These are phyloP conservation scores for Raphanus hybrid DNA, from an alignment of 441 rosid genomes.

Conservation along the genomic window DNA sequence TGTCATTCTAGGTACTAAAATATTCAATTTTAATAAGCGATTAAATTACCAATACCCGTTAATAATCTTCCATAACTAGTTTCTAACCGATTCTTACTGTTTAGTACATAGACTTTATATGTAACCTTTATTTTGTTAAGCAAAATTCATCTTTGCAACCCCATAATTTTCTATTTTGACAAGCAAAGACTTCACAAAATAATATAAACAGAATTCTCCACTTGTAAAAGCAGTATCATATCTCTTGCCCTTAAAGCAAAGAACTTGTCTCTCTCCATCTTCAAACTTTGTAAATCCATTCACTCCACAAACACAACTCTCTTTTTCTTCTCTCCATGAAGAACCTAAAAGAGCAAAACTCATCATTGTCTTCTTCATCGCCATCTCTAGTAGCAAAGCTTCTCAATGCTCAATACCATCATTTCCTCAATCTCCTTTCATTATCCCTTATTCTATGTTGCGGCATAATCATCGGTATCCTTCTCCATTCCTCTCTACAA, in stretches of 20 bases:
- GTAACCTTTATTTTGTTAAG: background rate
- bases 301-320: slow-evolving; percentile 10
- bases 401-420: slow-evolving; percentile 52
- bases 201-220: slow-evolving; percentile 23
- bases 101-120: background rate
- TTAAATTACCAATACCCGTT: background rate
- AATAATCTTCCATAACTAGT: background rate
- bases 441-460: slow-evolving; percentile 57
- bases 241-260: slow-evolving; percentile 44
- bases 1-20: background rate
- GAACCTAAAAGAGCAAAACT: slow-evolving; percentile 44
- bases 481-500: slow-evolving; percentile 59
- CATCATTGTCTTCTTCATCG: slow-evolving; percentile 41
- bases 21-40: background rate
- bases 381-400: slow-evolving; percentile 41
- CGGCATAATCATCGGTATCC: slow-evolving; percentile 63
- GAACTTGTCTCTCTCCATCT: slow-evolving; percentile 41
- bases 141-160: slow-evolving; percentile 15
- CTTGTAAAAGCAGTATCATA: slow-evolving; percentile 34
- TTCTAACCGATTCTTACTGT: background rate
- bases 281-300: slow-evolving; percentile 23
- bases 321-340: slow-evolving; percentile 47
- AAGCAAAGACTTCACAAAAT: background rate
- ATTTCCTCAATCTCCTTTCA: slow-evolving; percentile 49
- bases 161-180: background rate